Percentiles rank a stretch among this genome's conserved stretches.
Conservation (phyloP, 768 basidiomycete species). For the Boletus subcaerulescens region DNA sequence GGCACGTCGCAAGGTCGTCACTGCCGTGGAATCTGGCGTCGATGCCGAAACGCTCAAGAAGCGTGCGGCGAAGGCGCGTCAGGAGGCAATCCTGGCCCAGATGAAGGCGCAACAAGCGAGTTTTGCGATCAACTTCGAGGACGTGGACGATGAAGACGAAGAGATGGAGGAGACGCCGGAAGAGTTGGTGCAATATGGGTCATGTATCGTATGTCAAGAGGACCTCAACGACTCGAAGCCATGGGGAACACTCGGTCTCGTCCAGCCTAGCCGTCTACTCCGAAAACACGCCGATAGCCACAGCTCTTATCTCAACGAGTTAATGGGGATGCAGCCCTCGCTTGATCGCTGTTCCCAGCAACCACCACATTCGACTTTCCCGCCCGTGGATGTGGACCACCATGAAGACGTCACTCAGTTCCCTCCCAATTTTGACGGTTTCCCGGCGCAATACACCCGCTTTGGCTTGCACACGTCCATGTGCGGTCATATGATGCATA, state of each 20-base stretch:
- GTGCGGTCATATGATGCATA: slow-evolving; percentile 97
- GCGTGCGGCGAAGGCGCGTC: slow-evolving; percentile 82
- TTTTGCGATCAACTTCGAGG: slow-evolving; percentile 77
- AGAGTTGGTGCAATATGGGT: slow-evolving; percentile 64
- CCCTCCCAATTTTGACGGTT: slow-evolving; percentile 71
- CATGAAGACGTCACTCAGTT: slow-evolving; percentile 33
- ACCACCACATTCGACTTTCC: slow-evolving; percentile 35
- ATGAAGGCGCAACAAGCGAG: slow-evolving; percentile 92
- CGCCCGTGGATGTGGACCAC: slow-evolving; percentile 19
- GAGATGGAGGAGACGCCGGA: slow-evolving; percentile 45
- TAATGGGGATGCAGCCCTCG: slow-evolving; percentile 57
- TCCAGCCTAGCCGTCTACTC: slow-evolving; percentile 86
- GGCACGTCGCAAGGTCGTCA: slow-evolving; percentile 43
- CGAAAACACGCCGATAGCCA: slow-evolving; percentile 73
- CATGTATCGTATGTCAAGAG: slow-evolving; percentile 99
- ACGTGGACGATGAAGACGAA: slow-evolving; percentile 66
- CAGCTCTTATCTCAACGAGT: slow-evolving; percentile 63
- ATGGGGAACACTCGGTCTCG: slow-evolving; percentile 82
- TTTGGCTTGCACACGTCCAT: slow-evolving; percentile 87
- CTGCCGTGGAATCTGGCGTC: slow-evolving; percentile 33
- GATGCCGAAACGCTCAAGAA: slow-evolving; percentile 74
- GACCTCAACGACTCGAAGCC: slow-evolving; percentile 69
- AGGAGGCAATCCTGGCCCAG: slow-evolving; percentile 91
- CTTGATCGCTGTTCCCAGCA: slow-evolving; percentile 53
- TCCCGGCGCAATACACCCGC: slow-evolving; percentile 65